Conservation (phyloP, 2,329 filamentous ascomycete species). For the Tolypocladium guangdongense region DNA sequence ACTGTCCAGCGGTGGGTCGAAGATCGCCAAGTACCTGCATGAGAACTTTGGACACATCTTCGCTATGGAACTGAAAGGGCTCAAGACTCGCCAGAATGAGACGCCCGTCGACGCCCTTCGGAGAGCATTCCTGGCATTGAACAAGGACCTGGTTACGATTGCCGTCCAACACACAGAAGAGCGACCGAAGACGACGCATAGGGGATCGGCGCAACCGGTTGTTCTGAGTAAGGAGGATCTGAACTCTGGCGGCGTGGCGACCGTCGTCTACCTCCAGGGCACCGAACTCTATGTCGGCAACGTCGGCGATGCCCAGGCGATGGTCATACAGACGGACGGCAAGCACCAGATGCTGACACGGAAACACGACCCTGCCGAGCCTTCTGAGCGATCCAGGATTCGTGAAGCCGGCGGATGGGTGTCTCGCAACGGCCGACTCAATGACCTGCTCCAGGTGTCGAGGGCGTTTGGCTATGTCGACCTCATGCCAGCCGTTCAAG, state of each 20-base stretch:
- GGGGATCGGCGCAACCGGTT: conserved; percentile 60
- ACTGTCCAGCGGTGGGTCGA: conserved; percentile 81
- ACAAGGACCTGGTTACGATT: conserved; percentile 85
- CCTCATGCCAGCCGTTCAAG: conserved; percentile 84
- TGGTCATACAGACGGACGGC: conserved; percentile 84
- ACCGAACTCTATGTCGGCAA: conserved; percentile 92
- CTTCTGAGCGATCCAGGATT: conserved; percentile 74
- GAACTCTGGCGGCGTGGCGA: conserved; percentile 82
- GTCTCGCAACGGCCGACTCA: conserved; percentile 85
- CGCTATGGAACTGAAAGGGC: conserved; percentile 63
- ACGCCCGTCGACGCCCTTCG: conserved; percentile 74
- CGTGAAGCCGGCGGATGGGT: conserved; percentile 93
- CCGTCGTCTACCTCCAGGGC: conserved; percentile 78
- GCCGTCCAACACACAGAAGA: conserved; percentile 74
- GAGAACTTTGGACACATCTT: conserved; percentile 90
- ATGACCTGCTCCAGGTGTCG: conserved; percentile 84
- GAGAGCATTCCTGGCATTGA: conserved; percentile 76
- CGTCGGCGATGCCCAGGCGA: conserved; percentile 90
- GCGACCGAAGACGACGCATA: conserved; percentile 52
- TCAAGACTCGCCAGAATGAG: conserved; percentile 59
- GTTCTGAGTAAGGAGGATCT: conserved; percentile 83
- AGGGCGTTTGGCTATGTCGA: conserved; percentile 92
- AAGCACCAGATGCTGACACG: conserved; percentile 72
- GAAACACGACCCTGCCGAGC: conserved; percentile 88
- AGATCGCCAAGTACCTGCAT: conserved; percentile 91